These are phyloP conservation scores for Backusella mclennaniae DNA, from an alignment of 192 early-diverging fungal genomes.

Conservation along the genomic window DNA sequence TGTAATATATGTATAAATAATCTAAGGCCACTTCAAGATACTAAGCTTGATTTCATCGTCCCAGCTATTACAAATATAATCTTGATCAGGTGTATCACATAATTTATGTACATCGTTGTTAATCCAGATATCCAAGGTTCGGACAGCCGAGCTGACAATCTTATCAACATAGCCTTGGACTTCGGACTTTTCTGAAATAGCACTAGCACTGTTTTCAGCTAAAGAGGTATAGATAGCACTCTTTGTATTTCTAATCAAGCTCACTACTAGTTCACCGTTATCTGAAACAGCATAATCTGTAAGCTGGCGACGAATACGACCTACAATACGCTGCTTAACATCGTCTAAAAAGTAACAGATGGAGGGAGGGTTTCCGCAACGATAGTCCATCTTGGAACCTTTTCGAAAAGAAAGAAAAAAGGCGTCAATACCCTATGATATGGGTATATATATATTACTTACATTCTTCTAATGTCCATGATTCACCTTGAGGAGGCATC, in stretches of 20 bases:
- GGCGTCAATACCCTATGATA: neutral
- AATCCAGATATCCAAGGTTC: slow-evolving; percentile 23
- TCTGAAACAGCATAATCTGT: slow-evolving; percentile 21
- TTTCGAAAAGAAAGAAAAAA: neutral
- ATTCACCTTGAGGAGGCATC: slow-evolving; percentile 46
- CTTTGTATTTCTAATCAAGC: slow-evolving; percentile 18
- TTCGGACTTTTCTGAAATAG: slow-evolving; percentile 21
- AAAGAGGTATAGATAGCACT: slow-evolving; percentile 15
- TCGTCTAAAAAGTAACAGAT: slow-evolving; percentile 51
- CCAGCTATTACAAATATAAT: slow-evolving; percentile 33
- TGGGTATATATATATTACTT: neutral
- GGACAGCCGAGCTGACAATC: slow-evolving; percentile 21
- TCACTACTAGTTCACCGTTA: slow-evolving; percentile 24
- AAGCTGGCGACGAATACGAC: slow-evolving; percentile 25
- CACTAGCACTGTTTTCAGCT: slow-evolving; percentile 25
- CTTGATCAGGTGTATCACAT: slow-evolving; percentile 18
- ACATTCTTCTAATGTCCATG: slow-evolving; percentile 54
- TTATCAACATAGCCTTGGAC: slow-evolving; percentile 17
- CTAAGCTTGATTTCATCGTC: slow-evolving; percentile 31
- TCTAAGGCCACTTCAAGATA: slow-evolving; percentile 38
- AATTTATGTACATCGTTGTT: slow-evolving; percentile 22
- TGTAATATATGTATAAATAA: neutral
- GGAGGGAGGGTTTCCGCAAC: slow-evolving; percentile 60
- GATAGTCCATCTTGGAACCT: slow-evolving; percentile 51
- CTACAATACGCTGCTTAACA: slow-evolving; percentile 29